Base-by-base conservation (phyloP, 441 rosid species). In the Pelargonium fulgidum region DNA sequence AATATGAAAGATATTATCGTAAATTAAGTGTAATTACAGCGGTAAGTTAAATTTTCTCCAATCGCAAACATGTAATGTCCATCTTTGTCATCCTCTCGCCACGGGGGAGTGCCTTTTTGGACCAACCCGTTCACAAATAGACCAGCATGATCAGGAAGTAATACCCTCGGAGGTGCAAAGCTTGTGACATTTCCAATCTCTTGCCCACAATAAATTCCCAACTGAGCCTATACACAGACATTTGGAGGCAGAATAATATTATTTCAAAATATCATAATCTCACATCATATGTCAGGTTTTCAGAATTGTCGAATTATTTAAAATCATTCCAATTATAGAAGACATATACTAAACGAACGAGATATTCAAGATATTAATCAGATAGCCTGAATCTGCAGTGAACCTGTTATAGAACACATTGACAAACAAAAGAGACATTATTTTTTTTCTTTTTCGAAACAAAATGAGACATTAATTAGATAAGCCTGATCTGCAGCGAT, bases 51-150 rank as follows among this genome's bases (percentile, higher is more conserved):
- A 78, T 78, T 81, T 72, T 90, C 97, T 69, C 98, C 96, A 41
- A 90, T 62, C 10, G 85, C 81, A 72, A 86, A 92, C 68, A 87
- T 85, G 67, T 81, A 92, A 79, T 90, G 98, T 1, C 98, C 97
- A 69, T 92, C 97, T 82, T 90, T 92, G 79, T 90, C 96, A 81
- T 92, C 98, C n/a, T 89, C 85, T 72, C 98, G 82, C 97, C 96
- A 90, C 1, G 98, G 98, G 70, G 98, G 98, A 26, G 96, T 89
- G 54, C 74, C 83, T 71, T 84, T 81, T 24, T 73, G 81, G 75
- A 83, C 76, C 81, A 86, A 82, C 85, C 72, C 79, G 79, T 68
- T 81, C 80, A 75, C 82, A 85, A 80, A 83, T 58, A 74, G 79
- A 16, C 78, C 80, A 84, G 73, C 81, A 62, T 78, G 83, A 78